Percentiles rank a stretch among this genome's conserved stretches.
Evolutionary conservation across 2,329 filamentous ascomycete species (phyloP).

Genomic region (Fusarium palustre): DNA sequence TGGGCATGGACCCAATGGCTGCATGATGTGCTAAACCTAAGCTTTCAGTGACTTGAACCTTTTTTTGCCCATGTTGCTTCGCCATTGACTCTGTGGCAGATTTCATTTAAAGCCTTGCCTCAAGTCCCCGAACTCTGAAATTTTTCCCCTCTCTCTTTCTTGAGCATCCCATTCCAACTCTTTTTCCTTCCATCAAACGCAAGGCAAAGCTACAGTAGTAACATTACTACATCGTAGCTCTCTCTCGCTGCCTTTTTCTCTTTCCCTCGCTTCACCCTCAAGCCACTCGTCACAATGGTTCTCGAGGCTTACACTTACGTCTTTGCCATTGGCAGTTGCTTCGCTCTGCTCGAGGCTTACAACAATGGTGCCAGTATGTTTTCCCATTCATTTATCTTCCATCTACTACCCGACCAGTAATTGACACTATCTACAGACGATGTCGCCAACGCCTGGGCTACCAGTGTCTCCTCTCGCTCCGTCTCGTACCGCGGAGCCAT

Average conservation of each 20-base stretch:
- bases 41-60: background rate
- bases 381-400: background rate
- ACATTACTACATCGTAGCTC: conserved; percentile 19
- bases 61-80: background rate
- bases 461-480: conserved; percentile 82
- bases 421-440: conserved; percentile 66
- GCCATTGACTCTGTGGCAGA: background rate
- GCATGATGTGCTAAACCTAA: background rate
- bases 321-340: conserved; percentile 80
- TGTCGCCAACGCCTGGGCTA: conserved; percentile 87
- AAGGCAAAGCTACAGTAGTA: conserved; percentile 18
- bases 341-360: conserved; percentile 80
- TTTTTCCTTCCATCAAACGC: background rate
- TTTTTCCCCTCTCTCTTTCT: conserved; percentile 8
- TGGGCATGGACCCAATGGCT: background rate
- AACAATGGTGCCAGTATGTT: conserved; percentile 82
- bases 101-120: conserved; percentile 37
- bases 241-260: background rate
- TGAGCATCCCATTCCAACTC: conserved; percentile 31
- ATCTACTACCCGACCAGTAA: background rate
- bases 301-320: conserved; percentile 75
- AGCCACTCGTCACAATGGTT: conserved; percentile 60
- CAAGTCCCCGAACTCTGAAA: conserved; percentile 15
- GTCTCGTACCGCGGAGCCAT: conserved; percentile 77
- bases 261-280: background rate